phyloP scores from a whole-genome alignment of 164 flowering plant genomes.

The Berberis thunbergii region DNA sequence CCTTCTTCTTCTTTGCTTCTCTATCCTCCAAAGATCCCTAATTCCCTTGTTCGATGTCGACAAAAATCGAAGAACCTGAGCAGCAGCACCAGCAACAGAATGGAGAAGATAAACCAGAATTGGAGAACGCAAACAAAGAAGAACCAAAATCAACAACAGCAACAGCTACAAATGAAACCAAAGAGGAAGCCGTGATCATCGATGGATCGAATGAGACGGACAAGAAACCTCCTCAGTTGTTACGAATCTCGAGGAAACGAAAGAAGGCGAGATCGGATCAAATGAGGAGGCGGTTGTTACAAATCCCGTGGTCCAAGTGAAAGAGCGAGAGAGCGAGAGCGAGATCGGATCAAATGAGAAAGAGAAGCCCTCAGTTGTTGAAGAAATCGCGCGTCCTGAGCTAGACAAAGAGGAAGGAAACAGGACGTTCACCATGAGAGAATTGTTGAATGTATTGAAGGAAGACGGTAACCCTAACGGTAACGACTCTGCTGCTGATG shows the following conservation, averaged over 20 bases:
- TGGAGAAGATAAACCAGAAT: too few species aligned
- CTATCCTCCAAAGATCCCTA: too few species aligned
- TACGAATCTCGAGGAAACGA: too few species aligned
- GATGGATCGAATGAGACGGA: too few species aligned
- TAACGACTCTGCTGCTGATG: slow-evolving; percentile 4
- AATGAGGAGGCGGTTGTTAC: slow-evolving; percentile 2
- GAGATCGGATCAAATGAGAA: too few species aligned
- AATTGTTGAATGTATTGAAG: slow-evolving; percentile 66
- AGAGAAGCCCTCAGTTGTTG: not conserved
- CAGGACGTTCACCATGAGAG: slow-evolving; percentile 77
- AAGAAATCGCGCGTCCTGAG: slow-evolving; percentile 18
- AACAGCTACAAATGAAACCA: not conserved
- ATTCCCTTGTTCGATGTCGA: not conserved
- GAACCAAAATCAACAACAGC: not conserved
- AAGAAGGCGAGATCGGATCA: too few species aligned
- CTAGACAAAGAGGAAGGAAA: slow-evolving; percentile 42
- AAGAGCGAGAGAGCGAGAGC: not conserved
- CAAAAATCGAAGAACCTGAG: slow-evolving; percentile 4
- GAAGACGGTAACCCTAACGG: slow-evolving; percentile 14
- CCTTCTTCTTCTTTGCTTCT: too few species aligned
- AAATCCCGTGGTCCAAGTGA: slow-evolving; percentile 11
- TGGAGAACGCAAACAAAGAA: too few species aligned
- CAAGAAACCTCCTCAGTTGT: too few species aligned
- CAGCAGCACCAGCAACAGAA: too few species aligned
- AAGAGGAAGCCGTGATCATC: too few species aligned